Percentiles rank a stretch among this genome's conserved stretches.
Conservation (phyloP, 257 asterid genomes). For the Nicotiana tomentosiformis region DNA sequence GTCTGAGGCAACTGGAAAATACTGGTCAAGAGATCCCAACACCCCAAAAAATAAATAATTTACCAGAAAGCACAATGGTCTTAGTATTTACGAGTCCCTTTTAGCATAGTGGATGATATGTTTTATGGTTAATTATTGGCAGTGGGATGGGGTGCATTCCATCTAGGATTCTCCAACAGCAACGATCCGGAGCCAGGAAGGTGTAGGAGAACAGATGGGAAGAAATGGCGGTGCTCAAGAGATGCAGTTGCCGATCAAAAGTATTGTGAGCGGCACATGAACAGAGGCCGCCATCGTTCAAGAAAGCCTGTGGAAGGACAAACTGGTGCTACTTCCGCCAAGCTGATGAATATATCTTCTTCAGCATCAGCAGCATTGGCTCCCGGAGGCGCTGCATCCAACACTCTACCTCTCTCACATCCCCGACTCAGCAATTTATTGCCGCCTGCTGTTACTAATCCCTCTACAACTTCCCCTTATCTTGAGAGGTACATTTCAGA, state of each 20-base stretch:
- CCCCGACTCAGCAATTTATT: conserved; percentile 25
- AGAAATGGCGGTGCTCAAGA: conserved; percentile 98
- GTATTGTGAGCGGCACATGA: conserved; percentile 96
- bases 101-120: neutral
- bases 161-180: conserved; percentile 60
- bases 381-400: conserved; percentile 32
- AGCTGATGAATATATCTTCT: conserved; percentile 26
- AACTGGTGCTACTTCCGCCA: conserved; percentile 29
- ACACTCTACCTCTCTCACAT: conserved; percentile 34
- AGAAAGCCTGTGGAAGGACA: conserved; percentile 99
- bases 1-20: neutral
- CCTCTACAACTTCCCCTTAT: conserved; percentile 29
- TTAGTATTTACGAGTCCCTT: neutral
- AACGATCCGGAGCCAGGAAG: conserved; percentile 95
- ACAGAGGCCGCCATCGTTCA: conserved; percentile 99
- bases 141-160: conserved; percentile 96
- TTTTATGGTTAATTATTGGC: conserved; percentile 8
- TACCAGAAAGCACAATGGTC: neutral
- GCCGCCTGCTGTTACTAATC: conserved; percentile 25
- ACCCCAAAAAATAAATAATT: neutral
- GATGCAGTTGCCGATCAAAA: conserved; percentile 90
- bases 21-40: neutral
- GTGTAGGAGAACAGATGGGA: conserved; percentile 96
- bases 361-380: conserved; percentile 32
- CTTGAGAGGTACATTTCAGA: conserved; percentile 34